Evolutionary conservation across 2,329 filamentous ascomycete genomes (phyloP).

Genomic region (Cladosporium sp.): DNA sequence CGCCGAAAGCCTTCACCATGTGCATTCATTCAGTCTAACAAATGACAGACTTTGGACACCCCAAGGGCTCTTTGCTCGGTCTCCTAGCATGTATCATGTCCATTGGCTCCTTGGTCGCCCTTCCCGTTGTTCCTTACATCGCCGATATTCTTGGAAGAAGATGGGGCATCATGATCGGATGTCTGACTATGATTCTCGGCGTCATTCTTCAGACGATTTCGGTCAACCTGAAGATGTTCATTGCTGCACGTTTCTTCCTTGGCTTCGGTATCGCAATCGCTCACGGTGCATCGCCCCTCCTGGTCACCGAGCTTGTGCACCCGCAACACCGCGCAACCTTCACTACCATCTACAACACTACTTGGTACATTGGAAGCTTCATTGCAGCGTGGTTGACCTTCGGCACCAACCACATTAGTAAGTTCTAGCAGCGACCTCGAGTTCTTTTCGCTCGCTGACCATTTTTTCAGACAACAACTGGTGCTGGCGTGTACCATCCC

Average conservation of each 20-base stretch:
- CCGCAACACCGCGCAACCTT: conserved; percentile 48
- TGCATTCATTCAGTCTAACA: background rate
- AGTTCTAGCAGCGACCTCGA: background rate
- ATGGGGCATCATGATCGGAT: conserved; percentile 45
- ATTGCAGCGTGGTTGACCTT: conserved; percentile 46
- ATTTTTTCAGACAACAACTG: conserved; percentile 32
- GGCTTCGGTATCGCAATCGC: conserved; percentile 41
- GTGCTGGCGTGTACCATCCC: conserved; percentile 52
- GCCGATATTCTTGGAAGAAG: conserved; percentile 47
- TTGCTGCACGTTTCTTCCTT: conserved; percentile 39
- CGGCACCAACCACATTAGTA: conserved; percentile 37
- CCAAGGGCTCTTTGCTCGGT: conserved; percentile 35
- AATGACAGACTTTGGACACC: conserved; percentile 27
- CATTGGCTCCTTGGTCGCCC: conserved; percentile 45
- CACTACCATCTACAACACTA: conserved; percentile 46
- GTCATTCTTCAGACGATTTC: conserved; percentile 40
- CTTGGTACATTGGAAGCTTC: conserved; percentile 44
- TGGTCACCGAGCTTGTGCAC: conserved; percentile 43
- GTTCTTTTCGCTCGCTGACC: background rate
- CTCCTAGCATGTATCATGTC: conserved; percentile 48
- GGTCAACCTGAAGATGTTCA: conserved; percentile 42
- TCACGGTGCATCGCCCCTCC: conserved; percentile 26
- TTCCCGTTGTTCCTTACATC: conserved; percentile 47
- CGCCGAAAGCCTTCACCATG: background rate
- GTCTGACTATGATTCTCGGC: conserved; percentile 44